These are phyloP conservation scores for Camellia granthamiana DNA, from an alignment of 148 eudicot genomes.

Conservation along the genomic window DNA sequence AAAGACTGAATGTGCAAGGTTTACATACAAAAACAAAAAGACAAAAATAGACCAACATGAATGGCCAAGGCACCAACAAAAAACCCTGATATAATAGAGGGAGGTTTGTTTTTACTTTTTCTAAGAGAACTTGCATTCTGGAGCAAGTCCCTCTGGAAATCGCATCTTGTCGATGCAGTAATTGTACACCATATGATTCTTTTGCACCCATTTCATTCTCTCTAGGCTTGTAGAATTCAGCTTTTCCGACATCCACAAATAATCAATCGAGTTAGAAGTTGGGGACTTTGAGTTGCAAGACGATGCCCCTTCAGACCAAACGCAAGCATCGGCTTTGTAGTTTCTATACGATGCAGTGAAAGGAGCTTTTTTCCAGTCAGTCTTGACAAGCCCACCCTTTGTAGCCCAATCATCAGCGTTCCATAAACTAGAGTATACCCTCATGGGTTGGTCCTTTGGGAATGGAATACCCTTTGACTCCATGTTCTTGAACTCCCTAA, in stretches of 20 bases:
- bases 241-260: conserved; percentile 14
- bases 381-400: conserved; percentile 24
- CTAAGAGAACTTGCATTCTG: conserved; percentile 23
- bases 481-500: conserved; percentile 22
- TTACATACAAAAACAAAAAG: background rate
- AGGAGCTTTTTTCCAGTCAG: conserved; percentile 24
- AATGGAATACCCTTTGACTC: conserved; percentile 21
- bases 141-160: conserved; percentile 24
- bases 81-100: background rate
- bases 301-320: conserved; percentile 4
- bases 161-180: conserved; percentile 25
- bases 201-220: conserved; percentile 26
- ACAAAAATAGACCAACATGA: background rate
- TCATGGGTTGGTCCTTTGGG: conserved; percentile 16
- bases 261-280: background rate
- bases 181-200: conserved; percentile 24
- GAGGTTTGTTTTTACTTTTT: background rate
- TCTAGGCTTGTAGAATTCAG: conserved; percentile 10
- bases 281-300: conserved; percentile 5
- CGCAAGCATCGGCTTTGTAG: conserved; percentile 21
- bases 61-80: background rate
- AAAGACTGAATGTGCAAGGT: background rate
- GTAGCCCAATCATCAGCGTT: conserved; percentile 30
- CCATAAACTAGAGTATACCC: conserved; percentile 25
- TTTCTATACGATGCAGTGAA: conserved; percentile 19